Percentiles rank a stretch among this genome's conserved stretches.
Evolutionary conservation across 2,329 filamentous ascomycete genomes (phyloP).

Genomic region (Calonectria pseudoturangicola): DNA sequence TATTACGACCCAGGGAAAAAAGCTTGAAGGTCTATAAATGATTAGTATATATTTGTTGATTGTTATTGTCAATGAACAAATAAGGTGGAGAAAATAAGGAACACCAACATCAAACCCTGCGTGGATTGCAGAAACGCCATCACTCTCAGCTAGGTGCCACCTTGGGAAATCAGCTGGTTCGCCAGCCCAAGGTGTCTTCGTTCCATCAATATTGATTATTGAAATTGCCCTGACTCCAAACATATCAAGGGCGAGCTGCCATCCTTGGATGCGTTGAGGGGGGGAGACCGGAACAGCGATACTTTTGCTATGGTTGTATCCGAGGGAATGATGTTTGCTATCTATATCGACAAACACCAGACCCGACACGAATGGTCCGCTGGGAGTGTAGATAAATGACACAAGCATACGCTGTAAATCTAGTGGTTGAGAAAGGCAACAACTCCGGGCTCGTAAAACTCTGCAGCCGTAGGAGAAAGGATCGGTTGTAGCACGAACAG

Average conservation of each 20-base stretch:
- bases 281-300: constrained; percentile 17
- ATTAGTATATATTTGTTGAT: not conserved
- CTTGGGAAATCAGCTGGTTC: constrained; percentile 28
- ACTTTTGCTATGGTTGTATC: constrained; percentile 36
- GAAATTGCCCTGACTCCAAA: constrained; percentile 37
- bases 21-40: constrained; percentile 41
- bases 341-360: constrained; percentile 28
- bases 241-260: constrained; percentile 40
- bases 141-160: constrained; percentile 32
- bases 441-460: constrained; percentile 22
- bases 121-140: constrained; percentile 35
- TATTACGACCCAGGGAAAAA: constrained; percentile 36
- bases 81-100: not conserved
- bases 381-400: constrained; percentile 29
- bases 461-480: constrained; percentile 29
- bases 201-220: constrained; percentile 25
- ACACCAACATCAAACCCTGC: constrained; percentile 44
- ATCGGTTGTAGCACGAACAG: constrained; percentile 10
- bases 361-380: constrained; percentile 37
- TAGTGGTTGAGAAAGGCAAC: constrained; percentile 18
- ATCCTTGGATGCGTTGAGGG: constrained; percentile 38
- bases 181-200: constrained; percentile 37
- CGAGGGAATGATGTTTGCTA: constrained; percentile 28
- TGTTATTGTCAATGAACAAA: no score
- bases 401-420: constrained; percentile 29